phyloP scores from a whole-genome alignment of 768 basidiomycete genomes.

The Auricularia sp. region DNA sequence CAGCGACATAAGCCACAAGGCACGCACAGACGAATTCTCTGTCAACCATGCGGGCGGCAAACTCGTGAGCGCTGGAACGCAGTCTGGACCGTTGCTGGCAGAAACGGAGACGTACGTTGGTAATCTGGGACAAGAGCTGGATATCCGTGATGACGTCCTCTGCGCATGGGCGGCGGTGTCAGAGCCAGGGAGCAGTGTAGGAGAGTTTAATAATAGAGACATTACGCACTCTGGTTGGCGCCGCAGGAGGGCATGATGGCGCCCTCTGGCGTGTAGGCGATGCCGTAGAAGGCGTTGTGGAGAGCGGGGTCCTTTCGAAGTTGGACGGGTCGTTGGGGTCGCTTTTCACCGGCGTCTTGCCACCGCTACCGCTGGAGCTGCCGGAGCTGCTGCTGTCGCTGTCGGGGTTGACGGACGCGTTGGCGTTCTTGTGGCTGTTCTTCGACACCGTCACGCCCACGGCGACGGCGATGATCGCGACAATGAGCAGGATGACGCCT shows the following conservation, averaged over 20 bases:
- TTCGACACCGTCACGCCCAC: slow-evolving; percentile 59
- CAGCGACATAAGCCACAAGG: slow-evolving; percentile 26
- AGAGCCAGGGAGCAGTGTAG: neutral
- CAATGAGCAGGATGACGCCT: slow-evolving; percentile 40
- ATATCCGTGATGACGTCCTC: slow-evolving; percentile 58
- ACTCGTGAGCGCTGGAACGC: neutral
- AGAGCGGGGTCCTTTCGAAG: slow-evolving; percentile 63
- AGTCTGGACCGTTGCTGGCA: neutral
- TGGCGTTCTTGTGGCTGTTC: slow-evolving; percentile 28
- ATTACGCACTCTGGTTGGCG: slow-evolving; percentile 28
- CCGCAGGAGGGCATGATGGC: slow-evolving; percentile 66
- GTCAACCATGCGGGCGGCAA: neutral
- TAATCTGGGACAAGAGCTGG: slow-evolving; percentile 79
- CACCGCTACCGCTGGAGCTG: slow-evolving; percentile 7
- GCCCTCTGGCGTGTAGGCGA: slow-evolving; percentile 77
- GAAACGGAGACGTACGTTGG: slow-evolving; percentile 30
- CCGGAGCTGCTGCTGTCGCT: slow-evolving; percentile 13
- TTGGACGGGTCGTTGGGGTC: slow-evolving; percentile 63
- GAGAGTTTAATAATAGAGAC: neutral
- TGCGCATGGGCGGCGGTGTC: slow-evolving; percentile 10
- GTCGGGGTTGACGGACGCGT: slow-evolving; percentile 16
- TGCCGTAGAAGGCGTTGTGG: slow-evolving; percentile 68
- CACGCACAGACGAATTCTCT: slow-evolving; percentile 72
- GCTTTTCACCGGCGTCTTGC: slow-evolving; percentile 14
- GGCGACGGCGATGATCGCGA: slow-evolving; percentile 36